Evolutionary conservation across 345 rosid genomes (phyloP).

Genomic region (Zanthoxylum bungeanum): DNA sequence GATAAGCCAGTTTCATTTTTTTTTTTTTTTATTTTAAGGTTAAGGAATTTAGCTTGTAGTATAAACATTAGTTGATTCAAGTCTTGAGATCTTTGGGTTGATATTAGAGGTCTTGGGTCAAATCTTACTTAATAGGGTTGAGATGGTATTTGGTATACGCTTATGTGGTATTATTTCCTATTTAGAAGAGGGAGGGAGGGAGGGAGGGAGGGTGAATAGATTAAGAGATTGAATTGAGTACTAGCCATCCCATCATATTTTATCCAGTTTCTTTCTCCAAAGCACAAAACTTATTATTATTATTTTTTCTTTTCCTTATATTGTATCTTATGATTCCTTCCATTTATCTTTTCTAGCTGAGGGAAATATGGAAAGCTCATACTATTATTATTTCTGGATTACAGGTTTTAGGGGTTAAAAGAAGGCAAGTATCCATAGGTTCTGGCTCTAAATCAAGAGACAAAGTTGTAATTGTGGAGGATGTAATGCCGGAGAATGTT

Average conservation of each 20-base stretch:
- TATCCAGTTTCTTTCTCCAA: neutral
- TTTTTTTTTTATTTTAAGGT: neutral
- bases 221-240: neutral
- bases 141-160: neutral
- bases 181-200: neutral
- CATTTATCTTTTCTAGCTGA: neutral
- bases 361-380: neutral
- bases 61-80: neutral
- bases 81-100: neutral
- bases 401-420: constrained; percentile 82
- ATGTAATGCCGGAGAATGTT: constrained; percentile 47
- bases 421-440: constrained; percentile 76
- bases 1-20: neutral
- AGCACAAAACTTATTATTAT: neutral
- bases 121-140: neutral
- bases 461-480: constrained; percentile 86
- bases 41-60: neutral
- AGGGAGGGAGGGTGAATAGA: no score
- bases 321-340: neutral
- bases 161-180: neutral
- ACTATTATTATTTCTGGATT: neutral
- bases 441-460: constrained; percentile 88
- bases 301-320: neutral
- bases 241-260: neutral
- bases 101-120: neutral